Conservation (phyloP, 2,329 filamentous ascomycete genomes). For the Massarina eburnea region DNA sequence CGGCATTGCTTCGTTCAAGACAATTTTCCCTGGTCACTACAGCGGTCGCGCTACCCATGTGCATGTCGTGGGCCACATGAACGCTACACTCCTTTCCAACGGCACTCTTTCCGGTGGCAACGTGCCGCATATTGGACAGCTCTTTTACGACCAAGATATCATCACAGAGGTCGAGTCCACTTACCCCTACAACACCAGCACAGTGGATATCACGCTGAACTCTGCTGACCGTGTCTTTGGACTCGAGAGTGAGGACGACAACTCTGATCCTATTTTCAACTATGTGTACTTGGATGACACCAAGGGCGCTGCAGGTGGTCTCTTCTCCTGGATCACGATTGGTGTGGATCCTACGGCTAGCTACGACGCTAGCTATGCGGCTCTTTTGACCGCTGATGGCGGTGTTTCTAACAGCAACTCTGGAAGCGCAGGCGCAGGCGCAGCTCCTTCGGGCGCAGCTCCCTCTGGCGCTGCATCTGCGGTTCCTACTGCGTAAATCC, state of each 20-base stretch:
- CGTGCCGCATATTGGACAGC: conserved; percentile 62
- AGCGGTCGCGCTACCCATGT: conserved; percentile 15
- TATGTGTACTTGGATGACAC: conserved; percentile 57
- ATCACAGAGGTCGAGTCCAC: conserved; percentile 51
- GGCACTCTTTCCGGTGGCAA: conserved; percentile 51
- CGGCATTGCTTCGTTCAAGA: conserved; percentile 51
- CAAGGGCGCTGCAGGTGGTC: conserved; percentile 14
- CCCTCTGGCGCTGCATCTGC: no score
- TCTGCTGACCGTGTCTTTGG: conserved; percentile 51
- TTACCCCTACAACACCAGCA: conserved; percentile 44
- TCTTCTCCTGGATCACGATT: conserved; percentile 16
- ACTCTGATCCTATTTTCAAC: conserved; percentile 55
- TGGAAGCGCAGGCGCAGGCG: no score
- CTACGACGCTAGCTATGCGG: conserved; percentile 7
- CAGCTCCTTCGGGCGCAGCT: no score
- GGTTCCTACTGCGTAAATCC: no score
- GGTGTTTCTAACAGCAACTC: conserved; percentile 2
- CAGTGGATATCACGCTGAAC: conserved; percentile 49
- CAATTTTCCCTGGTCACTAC: conserved; percentile 47
- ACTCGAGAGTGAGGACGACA: conserved; percentile 47
- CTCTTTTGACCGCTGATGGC: conserved; percentile 2
- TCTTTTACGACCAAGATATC: conserved; percentile 62
- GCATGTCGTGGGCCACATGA: conserved; percentile 37
- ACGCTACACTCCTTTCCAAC: conserved; percentile 42
- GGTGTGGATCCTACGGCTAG: conserved; percentile 6